phyloP scores from a whole-genome alignment of 305 asterid genomes.

The Fraxinus nigra region DNA sequence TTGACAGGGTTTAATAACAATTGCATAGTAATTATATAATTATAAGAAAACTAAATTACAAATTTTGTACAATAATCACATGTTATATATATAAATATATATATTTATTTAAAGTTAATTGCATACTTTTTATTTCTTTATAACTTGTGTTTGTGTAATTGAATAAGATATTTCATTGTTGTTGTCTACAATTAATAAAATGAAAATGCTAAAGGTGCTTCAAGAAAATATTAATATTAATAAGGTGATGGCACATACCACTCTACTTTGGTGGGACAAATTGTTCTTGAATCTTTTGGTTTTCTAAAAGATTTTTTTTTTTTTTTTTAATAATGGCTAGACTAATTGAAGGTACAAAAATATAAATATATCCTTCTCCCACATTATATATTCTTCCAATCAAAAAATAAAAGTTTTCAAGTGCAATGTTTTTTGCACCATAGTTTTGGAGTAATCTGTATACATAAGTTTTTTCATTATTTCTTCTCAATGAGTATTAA shows the following conservation, averaged over 20 bases:
- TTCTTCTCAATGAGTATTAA: background rate
- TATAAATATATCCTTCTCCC: background rate
- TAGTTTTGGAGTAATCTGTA: background rate
- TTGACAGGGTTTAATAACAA: background rate
- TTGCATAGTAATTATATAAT: background rate
- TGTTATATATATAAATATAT: too few relatives aligned
- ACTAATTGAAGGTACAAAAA: background rate
- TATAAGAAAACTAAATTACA: background rate
- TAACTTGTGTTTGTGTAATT: background rate
- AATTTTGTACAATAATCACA: background rate
- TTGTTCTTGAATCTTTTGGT: background rate
- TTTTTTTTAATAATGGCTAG: background rate
- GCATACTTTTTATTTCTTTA: too few relatives aligned
- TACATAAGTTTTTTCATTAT: background rate
- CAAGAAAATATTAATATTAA: too few relatives aligned
- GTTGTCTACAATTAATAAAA: background rate
- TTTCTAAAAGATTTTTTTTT: background rate
- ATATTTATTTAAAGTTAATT: background rate
- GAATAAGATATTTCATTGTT: background rate
- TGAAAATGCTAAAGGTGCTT: background rate
- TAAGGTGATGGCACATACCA: background rate
- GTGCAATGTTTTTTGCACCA: background rate
- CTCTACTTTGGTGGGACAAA: background rate
- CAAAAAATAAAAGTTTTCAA: background rate
- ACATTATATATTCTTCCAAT: background rate